Conservation (phyloP, 805 yeast species). For the Kazachstania kunashirensis region DNA sequence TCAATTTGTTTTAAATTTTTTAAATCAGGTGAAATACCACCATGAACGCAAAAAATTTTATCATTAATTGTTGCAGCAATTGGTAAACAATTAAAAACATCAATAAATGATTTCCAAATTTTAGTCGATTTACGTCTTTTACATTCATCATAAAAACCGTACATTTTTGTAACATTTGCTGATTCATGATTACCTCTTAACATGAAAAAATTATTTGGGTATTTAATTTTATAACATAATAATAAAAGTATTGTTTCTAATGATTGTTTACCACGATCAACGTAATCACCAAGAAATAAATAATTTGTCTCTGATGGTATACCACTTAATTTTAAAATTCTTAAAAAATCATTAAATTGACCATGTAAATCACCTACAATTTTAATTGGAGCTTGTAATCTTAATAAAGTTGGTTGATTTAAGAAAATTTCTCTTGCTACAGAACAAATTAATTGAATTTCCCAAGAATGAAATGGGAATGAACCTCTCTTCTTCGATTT, state of each 20-base stretch:
- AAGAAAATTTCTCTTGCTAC: constrained; percentile 51
- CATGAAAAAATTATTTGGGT: constrained; percentile 89
- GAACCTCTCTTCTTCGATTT: constrained; percentile 17
- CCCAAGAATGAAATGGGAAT: constrained; percentile 42
- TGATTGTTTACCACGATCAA: constrained; percentile 94
- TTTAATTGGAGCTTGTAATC: constrained; percentile 68
- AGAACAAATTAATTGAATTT: constrained; percentile 48
- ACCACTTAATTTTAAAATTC: constrained; percentile 90
- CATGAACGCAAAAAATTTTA: constrained; percentile 84
- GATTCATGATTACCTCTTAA: constrained; percentile 96
- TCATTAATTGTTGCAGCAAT: constrained; percentile 92
- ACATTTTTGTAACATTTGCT: constrained; percentile 91
- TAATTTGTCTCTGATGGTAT: constrained; percentile 91
- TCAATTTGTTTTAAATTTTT: constrained; percentile 53
- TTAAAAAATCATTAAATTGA: constrained; percentile 81
- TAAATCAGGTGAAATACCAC: constrained; percentile 71
- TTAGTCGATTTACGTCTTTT: constrained; percentile 83
- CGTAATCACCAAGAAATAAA: constrained; percentile 90
- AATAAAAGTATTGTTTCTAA: constrained; percentile 82
- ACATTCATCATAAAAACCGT: constrained; percentile 97
- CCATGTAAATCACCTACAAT: constrained; percentile 94
- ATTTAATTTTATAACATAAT: constrained; percentile 88
- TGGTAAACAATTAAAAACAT: constrained; percentile 91
- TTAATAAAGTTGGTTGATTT: constrained; percentile 54
- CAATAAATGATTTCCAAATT: constrained; percentile 88